Percentiles rank a stretch among this genome's conserved stretches.
Evolutionary conservation across 805 yeast species (phyloP).

Genomic region (Nakazawaea sp.): DNA sequence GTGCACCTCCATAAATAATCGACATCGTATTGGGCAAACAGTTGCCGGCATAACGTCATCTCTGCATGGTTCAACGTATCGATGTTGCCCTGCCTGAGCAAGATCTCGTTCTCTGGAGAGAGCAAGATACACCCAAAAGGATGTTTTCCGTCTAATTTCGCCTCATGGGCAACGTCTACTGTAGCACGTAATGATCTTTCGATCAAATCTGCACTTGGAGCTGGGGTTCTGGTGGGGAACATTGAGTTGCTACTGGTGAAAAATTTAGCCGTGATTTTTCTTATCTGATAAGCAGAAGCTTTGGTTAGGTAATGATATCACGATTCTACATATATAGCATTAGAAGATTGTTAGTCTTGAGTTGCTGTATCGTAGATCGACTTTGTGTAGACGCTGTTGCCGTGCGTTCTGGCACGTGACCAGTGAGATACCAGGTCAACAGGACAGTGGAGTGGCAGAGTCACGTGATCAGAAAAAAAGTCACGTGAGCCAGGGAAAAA

Average conservation of each 20-base stretch:
- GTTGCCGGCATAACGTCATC: conserved; percentile 17
- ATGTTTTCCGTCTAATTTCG: conserved; percentile 18
- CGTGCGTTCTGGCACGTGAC: too few species aligned
- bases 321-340: too few species aligned
- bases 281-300: too few species aligned
- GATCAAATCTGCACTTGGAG: conserved; percentile 10
- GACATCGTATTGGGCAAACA: conserved; percentile 15
- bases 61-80: conserved; percentile 25
- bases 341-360: too few species aligned
- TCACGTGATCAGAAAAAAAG: too few species aligned
- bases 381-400: too few species aligned
- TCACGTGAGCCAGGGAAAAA: too few species aligned
- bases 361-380: too few species aligned
- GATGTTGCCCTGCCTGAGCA: conserved; percentile 20
- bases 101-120: conserved; percentile 18
- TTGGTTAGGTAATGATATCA: too few species aligned
- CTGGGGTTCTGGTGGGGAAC: conserved; percentile 14
- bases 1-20: conserved; percentile 22
- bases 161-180: conserved; percentile 15
- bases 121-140: conserved; percentile 23
- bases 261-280: too few species aligned
- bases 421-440: too few species aligned
- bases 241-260: background rate
- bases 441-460: too few species aligned
- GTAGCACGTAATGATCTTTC: conserved; percentile 8